A percentile compares a stretch with the other conserved stretches of the same genome.
phyloP scores from a whole-genome alignment of 2,329 filamentous ascomycete species.

The Cercospora janseana region DNA sequence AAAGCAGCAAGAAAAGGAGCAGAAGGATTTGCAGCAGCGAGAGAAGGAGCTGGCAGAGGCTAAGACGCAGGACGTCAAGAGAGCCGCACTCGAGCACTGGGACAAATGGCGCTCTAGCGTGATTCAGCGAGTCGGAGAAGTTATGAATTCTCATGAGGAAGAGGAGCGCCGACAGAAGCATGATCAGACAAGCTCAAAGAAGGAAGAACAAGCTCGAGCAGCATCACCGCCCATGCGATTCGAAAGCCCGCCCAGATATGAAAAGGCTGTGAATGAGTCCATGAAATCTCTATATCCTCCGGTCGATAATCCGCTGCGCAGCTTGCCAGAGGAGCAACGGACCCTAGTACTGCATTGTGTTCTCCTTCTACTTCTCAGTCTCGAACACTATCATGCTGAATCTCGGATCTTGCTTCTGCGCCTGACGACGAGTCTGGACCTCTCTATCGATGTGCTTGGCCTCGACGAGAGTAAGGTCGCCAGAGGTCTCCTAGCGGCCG shows the following conservation, averaged over 20 bases:
- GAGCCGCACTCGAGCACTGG: conserved; percentile 67
- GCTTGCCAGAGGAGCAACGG: conserved; percentile 38
- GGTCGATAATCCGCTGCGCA: conserved; percentile 39
- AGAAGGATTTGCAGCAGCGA: conserved; percentile 38
- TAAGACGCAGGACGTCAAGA: conserved; percentile 64
- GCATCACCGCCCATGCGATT: conserved; percentile 26
- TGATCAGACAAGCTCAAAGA: neutral
- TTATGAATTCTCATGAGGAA: conserved; percentile 47
- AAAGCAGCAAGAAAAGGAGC: conserved; percentile 28
- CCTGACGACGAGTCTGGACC: conserved; percentile 37
- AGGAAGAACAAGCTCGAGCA: neutral
- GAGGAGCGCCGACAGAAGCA: conserved; percentile 35
- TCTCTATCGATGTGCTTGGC: conserved; percentile 35
- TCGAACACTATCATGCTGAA: conserved; percentile 41
- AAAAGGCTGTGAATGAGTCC: conserved; percentile 34
- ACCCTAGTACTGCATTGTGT: conserved; percentile 41
- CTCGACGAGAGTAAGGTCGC: conserved; percentile 66
- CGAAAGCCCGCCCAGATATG: conserved; percentile 29
- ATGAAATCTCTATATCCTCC: conserved; percentile 39
- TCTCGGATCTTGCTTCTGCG: conserved; percentile 39
- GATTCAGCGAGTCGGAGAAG: conserved; percentile 67
- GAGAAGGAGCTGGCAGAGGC: conserved; percentile 52
- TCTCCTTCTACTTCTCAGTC: conserved; percentile 40
- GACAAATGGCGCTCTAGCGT: conserved; percentile 76
- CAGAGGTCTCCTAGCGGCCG: conserved; percentile 69